These are phyloP conservation scores for Colletotrichum ledebouriae DNA, from an alignment of 2,329 filamentous ascomycete species.

Conservation along the genomic window DNA sequence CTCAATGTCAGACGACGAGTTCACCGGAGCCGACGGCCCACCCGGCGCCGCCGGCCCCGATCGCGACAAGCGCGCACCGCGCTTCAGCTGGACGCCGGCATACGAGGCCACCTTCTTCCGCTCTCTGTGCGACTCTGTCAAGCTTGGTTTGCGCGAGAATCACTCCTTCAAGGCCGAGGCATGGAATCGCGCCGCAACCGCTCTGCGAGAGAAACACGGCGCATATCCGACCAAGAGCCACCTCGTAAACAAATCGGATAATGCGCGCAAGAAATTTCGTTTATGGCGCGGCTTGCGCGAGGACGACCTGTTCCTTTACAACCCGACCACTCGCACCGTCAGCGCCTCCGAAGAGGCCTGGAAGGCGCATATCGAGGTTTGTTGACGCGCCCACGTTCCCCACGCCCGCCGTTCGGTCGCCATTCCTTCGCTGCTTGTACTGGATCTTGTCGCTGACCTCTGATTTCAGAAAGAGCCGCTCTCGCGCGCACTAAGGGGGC, in stretches of 20 bases:
- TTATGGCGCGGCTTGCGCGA: slow-evolving; percentile 71
- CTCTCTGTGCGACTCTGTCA: slow-evolving; percentile 71
- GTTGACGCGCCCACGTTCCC: slow-evolving; percentile 44
- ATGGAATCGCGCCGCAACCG: slow-evolving; percentile 69
- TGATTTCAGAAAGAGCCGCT: slow-evolving; percentile 66
- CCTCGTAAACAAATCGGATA: slow-evolving; percentile 74
- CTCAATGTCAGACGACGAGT: slow-evolving; percentile 58
- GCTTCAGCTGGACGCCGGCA: slow-evolving; percentile 71
- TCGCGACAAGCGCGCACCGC: slow-evolving; percentile 57
- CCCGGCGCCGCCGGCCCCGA: slow-evolving; percentile 35
- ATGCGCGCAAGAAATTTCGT: slow-evolving; percentile 73
- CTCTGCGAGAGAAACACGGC: slow-evolving; percentile 67
- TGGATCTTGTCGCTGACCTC: slow-evolving; percentile 42
- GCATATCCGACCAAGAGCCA: slow-evolving; percentile 72
- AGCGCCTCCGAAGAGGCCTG: slow-evolving; percentile 70
- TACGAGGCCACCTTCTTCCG: slow-evolving; percentile 73
- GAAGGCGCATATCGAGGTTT: slow-evolving; percentile 69
- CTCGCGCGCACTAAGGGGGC: slow-evolving; percentile 68
- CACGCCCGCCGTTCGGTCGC: neutral
- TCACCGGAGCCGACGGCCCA: slow-evolving; percentile 39
- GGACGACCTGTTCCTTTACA: slow-evolving; percentile 69
- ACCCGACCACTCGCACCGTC: slow-evolving; percentile 63
- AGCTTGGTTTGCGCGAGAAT: slow-evolving; percentile 67
- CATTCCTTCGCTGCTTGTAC: neutral
- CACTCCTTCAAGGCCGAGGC: slow-evolving; percentile 73